Evolutionary conservation across 129 eudicot genomes (phyloP), one percentile per base, ranked within the genome.

Genomic region (Tanacetum coccineum): DNA sequence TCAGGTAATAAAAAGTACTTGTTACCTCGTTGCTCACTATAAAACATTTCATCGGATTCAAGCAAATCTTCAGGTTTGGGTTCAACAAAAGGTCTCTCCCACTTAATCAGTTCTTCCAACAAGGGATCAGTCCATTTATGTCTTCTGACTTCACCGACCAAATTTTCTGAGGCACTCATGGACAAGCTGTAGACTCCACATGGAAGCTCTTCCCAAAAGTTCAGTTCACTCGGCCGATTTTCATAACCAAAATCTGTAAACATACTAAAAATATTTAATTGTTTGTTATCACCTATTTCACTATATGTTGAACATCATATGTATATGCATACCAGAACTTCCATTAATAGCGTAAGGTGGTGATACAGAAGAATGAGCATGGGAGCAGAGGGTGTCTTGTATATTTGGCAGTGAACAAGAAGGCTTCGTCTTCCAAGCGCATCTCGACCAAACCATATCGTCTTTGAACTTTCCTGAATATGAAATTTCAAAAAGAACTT

Each of bases 341-440:
- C 64, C 77, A 32, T 59, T 52, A 21, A 54, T 28, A 40, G 93
- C 74, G 57, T 79, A 71, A 74, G 72, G 73, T 74, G 95, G 93
- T 42, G 93, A 79, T 13, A 94, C 97, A 72, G 99, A 94, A 79
- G 99, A 80, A 46, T n/a, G n/a, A 94, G 82, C 59, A 94, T 76
- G n/a, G n/a, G 66, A 94, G 79, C 22, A n/a, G n/a, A 87, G 86
- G 18, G 83, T 40, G 48, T 94, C 91, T 76, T 74, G 56, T 52
- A 36, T 20, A 73, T 79, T 84, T 60, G 99, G 99, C 90, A 89
- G 60, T 94, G 99, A 68, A 89, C 88, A 65, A 94, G 95, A 73
- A 94, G 95, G 79, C 97, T 89, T 71, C 99, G 83, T 64, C 97
- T 84, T 80, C 99, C 99, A 71, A 94, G 80, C 30, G 95, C 97